phyloP scores from a whole-genome alignment of 108 stramenopile genomes.

The Bacterosira constricta region DNA sequence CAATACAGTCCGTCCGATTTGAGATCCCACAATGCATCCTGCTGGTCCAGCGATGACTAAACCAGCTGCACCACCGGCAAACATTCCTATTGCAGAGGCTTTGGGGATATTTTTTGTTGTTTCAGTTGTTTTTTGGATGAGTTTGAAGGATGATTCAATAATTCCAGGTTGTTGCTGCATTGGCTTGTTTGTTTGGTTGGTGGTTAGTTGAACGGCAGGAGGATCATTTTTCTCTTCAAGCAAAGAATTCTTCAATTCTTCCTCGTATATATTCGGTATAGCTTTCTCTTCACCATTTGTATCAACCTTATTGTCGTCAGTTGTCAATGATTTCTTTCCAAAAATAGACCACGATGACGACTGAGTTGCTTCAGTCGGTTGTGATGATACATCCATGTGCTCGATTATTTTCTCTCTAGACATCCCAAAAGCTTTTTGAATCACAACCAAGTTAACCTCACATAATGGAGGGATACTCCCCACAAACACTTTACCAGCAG shows the following conservation, averaged over 20 bases:
- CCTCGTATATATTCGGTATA: not conserved
- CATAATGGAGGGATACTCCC: not conserved
- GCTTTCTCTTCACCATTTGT: not conserved
- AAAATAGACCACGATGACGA: constrained; percentile 2
- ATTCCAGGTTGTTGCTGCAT: constrained; percentile 2
- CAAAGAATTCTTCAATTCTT: not conserved
- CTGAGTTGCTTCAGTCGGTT: not conserved
- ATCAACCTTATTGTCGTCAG: not conserved
- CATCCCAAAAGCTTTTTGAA: constrained; percentile 14
- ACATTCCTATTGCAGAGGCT: constrained; percentile 47
- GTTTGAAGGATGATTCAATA: constrained; percentile 34
- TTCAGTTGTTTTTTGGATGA: constrained; percentile 37
- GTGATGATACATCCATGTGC: not conserved
- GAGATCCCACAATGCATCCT: constrained; percentile 44
- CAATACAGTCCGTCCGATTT: constrained; percentile 54
- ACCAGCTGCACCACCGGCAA: constrained; percentile 75
- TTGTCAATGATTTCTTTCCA: not conserved
- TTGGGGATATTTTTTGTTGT: constrained; percentile 38
- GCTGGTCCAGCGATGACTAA: constrained; percentile 69
- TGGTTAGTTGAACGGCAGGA: not conserved
- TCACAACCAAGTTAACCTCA: constrained; percentile 25
- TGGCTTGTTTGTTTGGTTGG: not conserved
- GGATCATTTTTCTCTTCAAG: constrained; percentile 17
- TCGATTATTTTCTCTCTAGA: not conserved
- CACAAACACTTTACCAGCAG: not conserved